Conservation (phyloP, 441 rosid species). For the Erodium moschatum region DNA sequence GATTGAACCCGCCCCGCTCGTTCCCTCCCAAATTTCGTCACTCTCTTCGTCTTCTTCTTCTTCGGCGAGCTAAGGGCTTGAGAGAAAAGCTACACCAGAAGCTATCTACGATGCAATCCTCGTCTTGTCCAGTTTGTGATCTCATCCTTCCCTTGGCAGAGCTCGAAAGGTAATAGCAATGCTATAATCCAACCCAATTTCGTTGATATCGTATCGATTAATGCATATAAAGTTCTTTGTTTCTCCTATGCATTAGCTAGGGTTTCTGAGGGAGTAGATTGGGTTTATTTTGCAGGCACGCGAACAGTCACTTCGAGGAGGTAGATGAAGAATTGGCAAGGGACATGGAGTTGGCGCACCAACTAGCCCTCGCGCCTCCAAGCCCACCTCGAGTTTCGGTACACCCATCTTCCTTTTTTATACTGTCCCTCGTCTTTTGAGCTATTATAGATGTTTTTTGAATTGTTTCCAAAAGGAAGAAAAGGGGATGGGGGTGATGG, state of each 20-base stretch:
- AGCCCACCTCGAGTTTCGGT: constrained; percentile 16
- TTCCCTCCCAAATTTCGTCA: neutral
- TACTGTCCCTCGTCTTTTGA: too few species aligned
- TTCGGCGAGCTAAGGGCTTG: neutral
- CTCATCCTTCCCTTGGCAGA: constrained; percentile 32
- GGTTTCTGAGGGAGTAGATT: constrained; percentile 1
- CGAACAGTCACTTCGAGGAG: constrained; percentile 57
- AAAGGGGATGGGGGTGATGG: neutral
- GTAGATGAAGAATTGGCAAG: constrained; percentile 28
- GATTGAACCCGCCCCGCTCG: neutral
- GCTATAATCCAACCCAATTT: neutral
- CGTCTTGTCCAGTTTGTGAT: constrained; percentile 45
- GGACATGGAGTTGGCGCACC: constrained; percentile 34
- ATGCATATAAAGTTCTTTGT: neutral
- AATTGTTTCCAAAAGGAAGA: neutral
- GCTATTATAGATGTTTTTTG: too few species aligned
- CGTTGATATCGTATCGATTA: neutral
- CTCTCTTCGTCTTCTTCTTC: neutral
- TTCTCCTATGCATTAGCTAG: neutral
- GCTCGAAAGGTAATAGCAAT: constrained; percentile 40
- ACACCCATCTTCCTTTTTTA: neutral
- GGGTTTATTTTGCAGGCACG: constrained; percentile 39
- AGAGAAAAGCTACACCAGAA: neutral
- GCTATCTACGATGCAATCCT: constrained; percentile 19
- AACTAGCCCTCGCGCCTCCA: constrained; percentile 30